Conservation (phyloP, 2,329 filamentous ascomycete genomes). For the Aspergillus novoparasiticus region DNA sequence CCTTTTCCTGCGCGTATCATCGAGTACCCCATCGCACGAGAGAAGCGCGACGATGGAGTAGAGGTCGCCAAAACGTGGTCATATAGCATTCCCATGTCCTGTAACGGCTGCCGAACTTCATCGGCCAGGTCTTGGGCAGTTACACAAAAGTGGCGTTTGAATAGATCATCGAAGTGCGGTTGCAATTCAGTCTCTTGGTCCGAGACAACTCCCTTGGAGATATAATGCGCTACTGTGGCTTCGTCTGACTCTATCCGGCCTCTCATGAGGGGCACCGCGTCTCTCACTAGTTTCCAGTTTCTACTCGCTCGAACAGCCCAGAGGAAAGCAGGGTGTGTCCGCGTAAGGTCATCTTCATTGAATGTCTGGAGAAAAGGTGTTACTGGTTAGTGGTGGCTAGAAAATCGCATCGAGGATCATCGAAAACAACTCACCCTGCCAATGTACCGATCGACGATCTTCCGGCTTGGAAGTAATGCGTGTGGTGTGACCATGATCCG, state of each 20-base stretch:
- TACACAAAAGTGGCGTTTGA: conserved; percentile 81
- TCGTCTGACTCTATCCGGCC: conserved; percentile 63
- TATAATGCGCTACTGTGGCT: conserved; percentile 51
- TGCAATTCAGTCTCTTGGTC: conserved; percentile 57
- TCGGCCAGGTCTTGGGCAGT: conserved; percentile 74
- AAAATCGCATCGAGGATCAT: not conserved
- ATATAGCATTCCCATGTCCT: conserved; percentile 69
- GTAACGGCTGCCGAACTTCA: conserved; percentile 64
- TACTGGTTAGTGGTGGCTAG: not conserved
- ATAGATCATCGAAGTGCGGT: conserved; percentile 72
- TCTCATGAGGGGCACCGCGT: conserved; percentile 72
- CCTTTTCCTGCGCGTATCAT: conserved; percentile 60
- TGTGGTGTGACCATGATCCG: conserved; percentile 51
- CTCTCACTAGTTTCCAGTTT: conserved; percentile 71
- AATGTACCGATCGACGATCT: conserved; percentile 77
- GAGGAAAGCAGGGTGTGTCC: conserved; percentile 76
- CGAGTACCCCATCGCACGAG: conserved; percentile 30
- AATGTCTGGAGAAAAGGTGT: conserved; percentile 46
- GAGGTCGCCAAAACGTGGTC: conserved; percentile 75
- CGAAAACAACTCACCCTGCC: conserved; percentile 54
- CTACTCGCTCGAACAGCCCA: conserved; percentile 84
- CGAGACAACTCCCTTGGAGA: conserved; percentile 43
- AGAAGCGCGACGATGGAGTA: conserved; percentile 33
- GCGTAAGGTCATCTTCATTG: conserved; percentile 73
- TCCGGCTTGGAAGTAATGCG: conserved; percentile 52